Evolutionary conservation across 1,139 yeast species (phyloP).

Genomic region (Saccharomyces hybrid): DNA sequence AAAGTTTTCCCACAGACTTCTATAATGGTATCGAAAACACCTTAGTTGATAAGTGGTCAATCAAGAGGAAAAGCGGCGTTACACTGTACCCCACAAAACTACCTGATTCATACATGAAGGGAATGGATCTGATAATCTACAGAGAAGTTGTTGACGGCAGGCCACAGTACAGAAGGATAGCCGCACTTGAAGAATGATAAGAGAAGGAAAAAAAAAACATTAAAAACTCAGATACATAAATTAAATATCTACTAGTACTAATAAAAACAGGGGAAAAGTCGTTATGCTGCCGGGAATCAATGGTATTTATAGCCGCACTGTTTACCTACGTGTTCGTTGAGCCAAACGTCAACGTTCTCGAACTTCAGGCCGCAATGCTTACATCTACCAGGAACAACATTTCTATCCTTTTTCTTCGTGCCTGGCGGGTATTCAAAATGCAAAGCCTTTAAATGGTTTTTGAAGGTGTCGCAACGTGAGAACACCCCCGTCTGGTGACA

Average conservation of each 20-base stretch:
- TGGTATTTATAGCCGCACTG: slow-evolving; percentile 38
- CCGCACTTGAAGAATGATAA: slow-evolving; percentile 15
- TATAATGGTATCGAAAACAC: slow-evolving; percentile 25
- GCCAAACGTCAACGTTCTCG: slow-evolving; percentile 71
- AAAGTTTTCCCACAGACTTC: slow-evolving; percentile 26
- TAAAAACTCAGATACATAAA: slow-evolving; percentile 2
- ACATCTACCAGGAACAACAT: slow-evolving; percentile 63
- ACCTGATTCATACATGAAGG: slow-evolving; percentile 20
- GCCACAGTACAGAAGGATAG: slow-evolving; percentile 18
- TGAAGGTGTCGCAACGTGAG: slow-evolving; percentile 83
- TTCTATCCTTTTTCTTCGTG: slow-evolving; percentile 71
- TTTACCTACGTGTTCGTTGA: slow-evolving; percentile 61
- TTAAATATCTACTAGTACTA: slow-evolving; percentile 4
- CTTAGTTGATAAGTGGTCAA: slow-evolving; percentile 1
- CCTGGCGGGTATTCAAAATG: slow-evolving; percentile 88
- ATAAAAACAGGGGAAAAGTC: slow-evolving; percentile 2
- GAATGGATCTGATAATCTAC: slow-evolving; percentile 20
- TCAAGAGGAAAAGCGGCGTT: slow-evolving; percentile 2
- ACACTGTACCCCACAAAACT: slow-evolving; percentile 15
- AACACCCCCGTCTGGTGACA: slow-evolving; percentile 83
- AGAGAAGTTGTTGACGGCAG: neutral
- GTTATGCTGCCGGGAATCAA: slow-evolving; percentile 5
- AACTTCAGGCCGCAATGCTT: slow-evolving; percentile 65
- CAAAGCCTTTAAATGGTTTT: slow-evolving; percentile 81
- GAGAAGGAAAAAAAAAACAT: neutral